Evolutionary conservation across 2,329 filamentous ascomycete genomes (phyloP), one percentile per base, ranked within the genome.

Genomic region (Periconia sp.): DNA sequence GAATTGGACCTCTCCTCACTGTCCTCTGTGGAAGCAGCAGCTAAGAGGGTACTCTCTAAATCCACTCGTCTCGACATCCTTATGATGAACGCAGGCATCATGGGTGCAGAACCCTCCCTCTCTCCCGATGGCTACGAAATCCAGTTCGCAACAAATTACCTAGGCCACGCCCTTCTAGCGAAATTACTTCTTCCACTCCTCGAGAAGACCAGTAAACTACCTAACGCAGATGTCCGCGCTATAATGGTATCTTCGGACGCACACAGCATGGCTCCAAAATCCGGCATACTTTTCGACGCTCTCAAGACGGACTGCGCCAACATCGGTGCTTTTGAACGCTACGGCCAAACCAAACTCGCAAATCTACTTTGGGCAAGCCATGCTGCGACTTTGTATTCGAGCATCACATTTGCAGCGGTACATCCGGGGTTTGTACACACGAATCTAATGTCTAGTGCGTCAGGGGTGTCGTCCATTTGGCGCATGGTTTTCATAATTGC

Each of bases 301-400:
- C 48, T 54, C 23, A 54, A 45, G 18, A 51, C 37, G 18, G 52
- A 54, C 6, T 49, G 52, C 18, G 52, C 42, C 6, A 18, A 45
- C 20, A 49, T 54, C n/a, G n/a, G n/a, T n/a, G n/a, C n/a, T n/a
- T n/a, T n/a, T n/a, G n/a, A 57, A 37, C 42, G 42, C 10, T 81
- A 81, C 60, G 75, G 73, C 6, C 74, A 78, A 49, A 71, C 66
- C 54, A 81, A 80, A 58, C 69, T 81, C 3, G 78, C 78, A n/a
- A n/a, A n/a, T n/a, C n/a, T n/a, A n/a, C n/a, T n/a, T n/a, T n/a
- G n/a, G n/a, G n/a, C n/a, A n/a, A n/a, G n/a, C n/a, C n/a, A n/a
- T n/a, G n/a, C n/a, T n/a, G n/a, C n/a, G n/a, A n/a, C n/a, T n/a
- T n/a, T n/a, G n/a, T n/a, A n/a, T n/a, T n/a, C n/a, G n/a, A n/a